phyloP scores from a whole-genome alignment of 2,329 filamentous ascomycete species.

The Chalaropsis ovoidea region DNA sequence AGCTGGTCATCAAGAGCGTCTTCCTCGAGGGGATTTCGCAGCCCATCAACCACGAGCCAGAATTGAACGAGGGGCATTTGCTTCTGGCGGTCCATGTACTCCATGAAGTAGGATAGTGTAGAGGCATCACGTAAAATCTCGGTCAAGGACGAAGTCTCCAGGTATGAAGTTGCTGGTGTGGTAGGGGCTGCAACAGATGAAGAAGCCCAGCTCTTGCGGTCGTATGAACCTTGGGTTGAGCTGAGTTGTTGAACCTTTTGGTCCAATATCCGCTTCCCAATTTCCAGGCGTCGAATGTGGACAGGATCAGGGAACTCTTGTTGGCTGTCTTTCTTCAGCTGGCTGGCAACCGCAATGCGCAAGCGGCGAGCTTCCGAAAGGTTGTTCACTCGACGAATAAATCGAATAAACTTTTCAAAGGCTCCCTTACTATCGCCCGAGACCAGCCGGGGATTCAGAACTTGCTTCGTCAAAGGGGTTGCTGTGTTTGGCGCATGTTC shows the following conservation, averaged over 20 bases:
- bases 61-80: constrained; percentile 90
- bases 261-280: constrained; percentile 80
- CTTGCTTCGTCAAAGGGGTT: constrained; percentile 53
- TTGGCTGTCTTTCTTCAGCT: constrained; percentile 73
- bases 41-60: constrained; percentile 95
- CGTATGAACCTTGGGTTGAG: constrained; percentile 22
- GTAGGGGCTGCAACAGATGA: constrained; percentile 27
- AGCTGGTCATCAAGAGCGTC: constrained; percentile 49
- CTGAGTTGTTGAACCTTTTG: constrained; percentile 70
- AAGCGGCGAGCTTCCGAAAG: constrained; percentile 87
- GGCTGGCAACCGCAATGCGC: constrained; percentile 82
- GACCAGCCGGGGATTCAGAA: constrained; percentile 65
- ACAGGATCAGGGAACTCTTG: constrained; percentile 71
- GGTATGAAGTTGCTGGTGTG: constrained; percentile 43
- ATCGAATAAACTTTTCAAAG: constrained; percentile 88
- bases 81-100: constrained; percentile 90
- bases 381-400: constrained; percentile 79
- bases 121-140: constrained; percentile 85
- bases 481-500: constrained; percentile 81
- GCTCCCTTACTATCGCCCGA: constrained; percentile 79
- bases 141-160: constrained; percentile 65
- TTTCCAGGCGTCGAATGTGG: constrained; percentile 81
- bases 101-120: constrained; percentile 96
- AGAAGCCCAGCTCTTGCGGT: constrained; percentile 24
- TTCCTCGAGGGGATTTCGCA: constrained; percentile 86